Conservation (phyloP, 495 filamentous ascomycete genomes). For the Penicillium subrubescens region DNA sequence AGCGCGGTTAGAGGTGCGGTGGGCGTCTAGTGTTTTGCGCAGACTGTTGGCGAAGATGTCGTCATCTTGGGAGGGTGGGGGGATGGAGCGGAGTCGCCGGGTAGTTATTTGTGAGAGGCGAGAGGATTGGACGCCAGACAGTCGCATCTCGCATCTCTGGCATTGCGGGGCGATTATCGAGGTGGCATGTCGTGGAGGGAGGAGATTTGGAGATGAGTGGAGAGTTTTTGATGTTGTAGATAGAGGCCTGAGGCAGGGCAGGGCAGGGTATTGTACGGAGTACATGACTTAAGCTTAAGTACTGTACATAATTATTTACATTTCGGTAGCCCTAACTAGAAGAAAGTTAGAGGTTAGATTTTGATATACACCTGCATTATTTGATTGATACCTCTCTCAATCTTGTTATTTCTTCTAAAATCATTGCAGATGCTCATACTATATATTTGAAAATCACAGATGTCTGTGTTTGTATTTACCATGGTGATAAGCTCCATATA, state of each 20-base stretch:
- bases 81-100: conserved; percentile 20
- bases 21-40: conserved; percentile 52
- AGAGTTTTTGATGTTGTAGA: neutral
- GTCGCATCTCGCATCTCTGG: conserved; percentile 22
- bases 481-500: neutral
- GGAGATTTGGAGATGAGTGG: neutral
- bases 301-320: neutral
- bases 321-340: neutral
- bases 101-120: conserved; percentile 17
- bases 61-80: conserved; percentile 13
- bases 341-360: neutral
- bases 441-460: neutral
- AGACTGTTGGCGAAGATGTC: conserved; percentile 41
- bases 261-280: neutral
- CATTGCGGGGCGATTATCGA: conserved; percentile 25
- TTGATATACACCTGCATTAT: neutral
- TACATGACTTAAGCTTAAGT: too few species aligned
- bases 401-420: neutral
- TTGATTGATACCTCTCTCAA: neutral
- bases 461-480: neutral
- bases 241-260: neutral
- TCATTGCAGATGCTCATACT: neutral
- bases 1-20: conserved; percentile 50
- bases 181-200: conserved; percentile 8
- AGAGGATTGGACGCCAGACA: conserved; percentile 15